Conservation (phyloP, 1,284 basidiomycete species). For the Termitomyces sp. region DNA sequence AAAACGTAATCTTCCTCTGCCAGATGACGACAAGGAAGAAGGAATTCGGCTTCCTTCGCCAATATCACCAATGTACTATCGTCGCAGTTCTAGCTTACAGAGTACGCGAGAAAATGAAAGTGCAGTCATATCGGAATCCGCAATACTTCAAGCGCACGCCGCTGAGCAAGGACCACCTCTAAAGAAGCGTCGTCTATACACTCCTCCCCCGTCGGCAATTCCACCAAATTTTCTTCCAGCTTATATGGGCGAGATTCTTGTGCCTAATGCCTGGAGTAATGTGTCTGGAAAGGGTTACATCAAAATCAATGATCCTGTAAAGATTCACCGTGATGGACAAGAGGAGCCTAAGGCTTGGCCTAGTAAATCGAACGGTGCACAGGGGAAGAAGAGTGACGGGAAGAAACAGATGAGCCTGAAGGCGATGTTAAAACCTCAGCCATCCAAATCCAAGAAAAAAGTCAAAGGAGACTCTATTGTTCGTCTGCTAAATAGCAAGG, state of each 20-base stretch:
- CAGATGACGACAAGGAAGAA: slow-evolving; percentile 25
- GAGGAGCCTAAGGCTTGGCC: slow-evolving; percentile 27
- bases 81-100: slow-evolving; percentile 39
- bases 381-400: slow-evolving; percentile 34
- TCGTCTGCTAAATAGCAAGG: slow-evolving; percentile 57
- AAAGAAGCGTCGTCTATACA: slow-evolving; percentile 51
- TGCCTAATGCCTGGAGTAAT: slow-evolving; percentile 79
- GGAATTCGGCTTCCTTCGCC: slow-evolving; percentile 27
- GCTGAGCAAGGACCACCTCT: slow-evolving; percentile 24
- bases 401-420: slow-evolving; percentile 63
- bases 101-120: slow-evolving; percentile 28
- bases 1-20: slow-evolving; percentile 15
- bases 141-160: slow-evolving; percentile 22
- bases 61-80: slow-evolving; percentile 25
- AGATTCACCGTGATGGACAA: slow-evolving; percentile 49
- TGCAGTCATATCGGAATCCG: slow-evolving; percentile 18
- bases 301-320: slow-evolving; percentile 56
- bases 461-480: slow-evolving; percentile 63
- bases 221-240: slow-evolving; percentile 25
- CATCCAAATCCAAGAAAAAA: slow-evolving; percentile 40
- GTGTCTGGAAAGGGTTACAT: slow-evolving; percentile 69
- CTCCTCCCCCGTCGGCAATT: slow-evolving; percentile 13
- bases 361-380: slow-evolving; percentile 29
- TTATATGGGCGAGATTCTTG: slow-evolving; percentile 65
- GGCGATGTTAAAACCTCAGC: slow-evolving; percentile 58